Conservation (phyloP, 129 eudicot species). For the Tagetes erecta region DNA sequence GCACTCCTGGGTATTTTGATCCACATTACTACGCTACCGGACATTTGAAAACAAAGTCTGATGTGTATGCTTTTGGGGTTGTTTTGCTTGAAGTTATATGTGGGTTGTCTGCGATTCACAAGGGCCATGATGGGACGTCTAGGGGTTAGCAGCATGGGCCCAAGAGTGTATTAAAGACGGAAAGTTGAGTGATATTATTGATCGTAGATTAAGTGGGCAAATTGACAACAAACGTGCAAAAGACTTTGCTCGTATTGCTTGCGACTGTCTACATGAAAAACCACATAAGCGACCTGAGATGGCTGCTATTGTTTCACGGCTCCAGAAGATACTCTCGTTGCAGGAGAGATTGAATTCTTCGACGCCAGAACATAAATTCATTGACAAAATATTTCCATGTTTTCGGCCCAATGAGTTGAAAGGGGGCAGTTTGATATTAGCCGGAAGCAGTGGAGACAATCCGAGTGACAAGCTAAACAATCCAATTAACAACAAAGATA, state of each 20-base stretch:
- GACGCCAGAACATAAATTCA: neutral
- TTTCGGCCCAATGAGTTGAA: constrained; percentile 1
- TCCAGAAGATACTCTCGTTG: neutral
- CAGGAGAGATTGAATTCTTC: neutral
- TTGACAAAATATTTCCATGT: neutral
- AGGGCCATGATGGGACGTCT: neutral
- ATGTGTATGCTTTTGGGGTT: constrained; percentile 17
- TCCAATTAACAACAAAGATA: neutral
- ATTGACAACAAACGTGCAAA: neutral
- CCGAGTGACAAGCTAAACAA: neutral
- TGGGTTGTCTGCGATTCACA: constrained; percentile 1
- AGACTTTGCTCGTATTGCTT: constrained; percentile 14
- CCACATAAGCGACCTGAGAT: constrained; percentile 12
- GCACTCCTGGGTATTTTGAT: neutral
- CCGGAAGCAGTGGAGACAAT: neutral
- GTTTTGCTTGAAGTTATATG: constrained; percentile 20
- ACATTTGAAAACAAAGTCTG: constrained; percentile 9
- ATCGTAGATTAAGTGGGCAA: constrained; percentile 10
- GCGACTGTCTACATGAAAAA: neutral
- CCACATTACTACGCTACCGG: neutral
- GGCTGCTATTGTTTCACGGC: constrained; percentile 5
- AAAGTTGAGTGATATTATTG: constrained; percentile 11
- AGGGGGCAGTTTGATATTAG: neutral
- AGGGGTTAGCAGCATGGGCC: constrained; percentile 20
- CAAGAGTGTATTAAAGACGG: constrained; percentile 16